phyloP scores from a whole-genome alignment of 495 filamentous ascomycete species.

The Penicillium waksmanii region DNA sequence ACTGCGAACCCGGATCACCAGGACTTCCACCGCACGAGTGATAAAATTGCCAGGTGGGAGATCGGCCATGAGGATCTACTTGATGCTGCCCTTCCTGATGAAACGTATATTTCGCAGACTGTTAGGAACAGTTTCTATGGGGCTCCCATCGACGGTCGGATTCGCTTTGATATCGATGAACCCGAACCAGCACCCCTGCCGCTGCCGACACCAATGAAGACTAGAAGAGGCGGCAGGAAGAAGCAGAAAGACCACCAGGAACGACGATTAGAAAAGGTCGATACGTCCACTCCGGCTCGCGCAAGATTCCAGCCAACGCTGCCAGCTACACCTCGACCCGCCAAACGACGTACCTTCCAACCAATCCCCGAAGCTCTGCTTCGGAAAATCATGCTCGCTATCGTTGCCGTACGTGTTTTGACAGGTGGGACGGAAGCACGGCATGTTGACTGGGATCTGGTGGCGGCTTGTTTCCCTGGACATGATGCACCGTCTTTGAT shows the following conservation, averaged over 20 bases:
- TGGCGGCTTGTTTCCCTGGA: conserved; percentile 67
- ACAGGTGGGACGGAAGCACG: conserved; percentile 69
- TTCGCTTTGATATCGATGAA: conserved; percentile 40
- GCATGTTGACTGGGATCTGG: conserved; percentile 73
- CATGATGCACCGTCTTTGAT: conserved; percentile 59
- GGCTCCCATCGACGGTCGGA: conserved; percentile 34
- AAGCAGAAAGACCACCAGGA: not conserved
- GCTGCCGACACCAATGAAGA: not conserved
- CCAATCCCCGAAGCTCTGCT: conserved; percentile 31
- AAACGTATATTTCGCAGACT: conserved; percentile 42
- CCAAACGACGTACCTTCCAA: conserved; percentile 31
- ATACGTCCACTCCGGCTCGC: conserved; percentile 22
- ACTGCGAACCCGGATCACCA: not conserved
- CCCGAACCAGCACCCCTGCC: not conserved
- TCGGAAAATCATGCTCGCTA: conserved; percentile 62
- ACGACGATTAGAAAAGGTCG: conserved; percentile 36
- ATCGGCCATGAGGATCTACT: conserved; percentile 39
- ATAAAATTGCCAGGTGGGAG: conserved; percentile 44
- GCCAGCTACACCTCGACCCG: conserved; percentile 4
- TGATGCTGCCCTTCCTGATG: conserved; percentile 20
- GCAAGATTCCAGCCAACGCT: conserved; percentile 10
- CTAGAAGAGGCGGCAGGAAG: not conserved
- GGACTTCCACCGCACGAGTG: conserved; percentile 29
- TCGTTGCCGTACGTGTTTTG: conserved; percentile 72
- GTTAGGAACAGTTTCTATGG: conserved; percentile 35